A percentile compares a stretch with the other conserved stretches of the same genome.
Evolutionary conservation across 2,329 filamentous ascomycete genomes (phyloP).

Genomic region (Chaetomium sp.): DNA sequence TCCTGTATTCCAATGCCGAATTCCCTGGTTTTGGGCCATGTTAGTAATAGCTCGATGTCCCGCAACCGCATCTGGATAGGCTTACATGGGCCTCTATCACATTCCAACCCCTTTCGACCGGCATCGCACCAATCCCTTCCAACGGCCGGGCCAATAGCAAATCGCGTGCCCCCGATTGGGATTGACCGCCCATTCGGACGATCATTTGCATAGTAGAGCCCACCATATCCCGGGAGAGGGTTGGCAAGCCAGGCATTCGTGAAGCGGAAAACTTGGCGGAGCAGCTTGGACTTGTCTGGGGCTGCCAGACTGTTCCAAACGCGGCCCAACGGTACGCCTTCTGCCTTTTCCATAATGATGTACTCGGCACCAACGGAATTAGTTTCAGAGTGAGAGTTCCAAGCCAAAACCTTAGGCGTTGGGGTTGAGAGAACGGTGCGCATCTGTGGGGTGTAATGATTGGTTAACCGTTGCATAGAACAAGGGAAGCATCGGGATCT

Average conservation of each 20-base stretch:
- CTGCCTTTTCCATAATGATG: slow-evolving; percentile 18
- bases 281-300: slow-evolving; percentile 6
- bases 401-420: slow-evolving; percentile 6
- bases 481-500: neutral
- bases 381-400: slow-evolving; percentile 2
- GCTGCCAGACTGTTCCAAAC: neutral
- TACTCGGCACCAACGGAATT: slow-evolving; percentile 8
- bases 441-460: neutral
- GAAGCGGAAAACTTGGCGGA: neutral
- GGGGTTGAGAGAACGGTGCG: slow-evolving; percentile 4
- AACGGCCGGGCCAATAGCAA: slow-evolving; percentile 7
- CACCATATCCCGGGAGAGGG: slow-evolving; percentile 9
- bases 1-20: neutral
- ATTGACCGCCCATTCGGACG: neutral
- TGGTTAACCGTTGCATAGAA: neutral
- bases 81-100: slow-evolving; percentile 8
- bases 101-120: neutral
- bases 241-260: neutral
- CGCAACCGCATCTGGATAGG: neutral
- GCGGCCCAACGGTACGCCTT: slow-evolving; percentile 6
- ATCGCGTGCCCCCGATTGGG: neutral
- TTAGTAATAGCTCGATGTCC: too few relatives aligned
- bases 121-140: slow-evolving; percentile 14
- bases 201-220: slow-evolving; percentile 10
- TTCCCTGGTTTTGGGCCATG: neutral